Base-by-base conservation (phyloP, 2,329 filamentous ascomycete genomes). In the Microascus cirrosus region DNA sequence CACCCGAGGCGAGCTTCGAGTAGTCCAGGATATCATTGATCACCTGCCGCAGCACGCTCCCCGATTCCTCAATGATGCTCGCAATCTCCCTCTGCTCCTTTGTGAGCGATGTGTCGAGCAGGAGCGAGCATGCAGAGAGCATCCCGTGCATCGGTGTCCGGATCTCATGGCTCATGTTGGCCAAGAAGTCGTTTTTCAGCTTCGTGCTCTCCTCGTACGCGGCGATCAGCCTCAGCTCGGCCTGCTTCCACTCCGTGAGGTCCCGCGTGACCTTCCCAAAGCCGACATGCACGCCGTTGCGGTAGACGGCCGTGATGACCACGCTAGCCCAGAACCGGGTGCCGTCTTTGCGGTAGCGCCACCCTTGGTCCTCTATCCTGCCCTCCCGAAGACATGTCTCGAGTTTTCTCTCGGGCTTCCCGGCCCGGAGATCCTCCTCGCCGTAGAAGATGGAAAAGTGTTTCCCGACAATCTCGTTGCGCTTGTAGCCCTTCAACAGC, bases 1-100 rank as follows among this genome's bases (percentile, higher is more conserved):
- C 50, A 1, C 55, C 55, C 20, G 55, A 52, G 12, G 55, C 48
- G 5, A 57, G 48, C 32, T 57, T 85, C 11, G 82, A 84, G 64
- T 83, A 85, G 68, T 86, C 83, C n/a, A 86, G 73, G 53, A 86
- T 83, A 60, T 85, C 81, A 63, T 86, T 84, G 65, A 86, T 84
- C 54, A 85, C 77, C 61, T 81, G 78, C 20, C 85, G 68, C 24
- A 85, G 70, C 2, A 84, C 72, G 22, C 78, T 74, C 1, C 79
- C 81, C 0, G 82, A 84, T 59, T 84, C 80, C 61, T 82, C 75
- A 58, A 85, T 80, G 53, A 84, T 80, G 48, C 73, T 71, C 1
- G 79, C 75, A 50, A 78, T 78, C 59, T 85, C 81, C 24, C 74
- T 73, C 65, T 85, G 82, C 50, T 81, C 74, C 1, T 73, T 66